Evolutionary conservation across 441 rosid genomes (phyloP).

Genomic region (Populus hybrid): DNA sequence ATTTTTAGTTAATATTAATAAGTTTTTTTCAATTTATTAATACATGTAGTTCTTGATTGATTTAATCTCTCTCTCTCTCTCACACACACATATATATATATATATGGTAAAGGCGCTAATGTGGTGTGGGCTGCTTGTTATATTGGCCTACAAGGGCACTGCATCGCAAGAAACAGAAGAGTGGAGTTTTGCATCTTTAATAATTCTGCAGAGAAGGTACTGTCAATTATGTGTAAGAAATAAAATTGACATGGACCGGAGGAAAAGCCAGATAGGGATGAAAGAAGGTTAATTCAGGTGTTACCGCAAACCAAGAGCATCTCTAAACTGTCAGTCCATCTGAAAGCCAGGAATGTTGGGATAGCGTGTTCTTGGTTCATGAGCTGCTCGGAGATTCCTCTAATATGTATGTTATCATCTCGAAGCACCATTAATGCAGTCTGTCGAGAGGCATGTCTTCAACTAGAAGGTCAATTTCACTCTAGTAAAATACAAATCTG

Average conservation of each 20-base stretch:
- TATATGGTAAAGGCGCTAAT: too few species aligned
- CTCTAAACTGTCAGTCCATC: background rate
- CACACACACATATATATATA: too few species aligned
- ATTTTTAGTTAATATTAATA: too few species aligned
- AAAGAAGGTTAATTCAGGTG: background rate
- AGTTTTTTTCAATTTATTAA: too few species aligned
- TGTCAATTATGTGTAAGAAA: background rate
- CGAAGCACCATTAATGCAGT: background rate
- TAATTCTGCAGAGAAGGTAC: background rate
- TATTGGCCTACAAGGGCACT: too few species aligned
- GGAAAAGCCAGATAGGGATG: background rate
- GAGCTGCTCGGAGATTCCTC: background rate
- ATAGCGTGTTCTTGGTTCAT: background rate
- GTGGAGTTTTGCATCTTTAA: background rate
- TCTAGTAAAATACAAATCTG: background rate
- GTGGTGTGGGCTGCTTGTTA: too few species aligned
- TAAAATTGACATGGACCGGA: background rate
- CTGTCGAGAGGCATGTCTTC: background rate
- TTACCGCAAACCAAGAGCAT: background rate
- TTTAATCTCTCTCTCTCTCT: too few species aligned
- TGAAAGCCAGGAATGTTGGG: background rate
- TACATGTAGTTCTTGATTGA: too few species aligned
- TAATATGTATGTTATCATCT: background rate
- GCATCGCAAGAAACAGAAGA: too few species aligned
- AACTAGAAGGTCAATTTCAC: background rate